Conservation (phyloP, 2,329 filamentous ascomycete species). For the Claviceps spartinae region DNA sequence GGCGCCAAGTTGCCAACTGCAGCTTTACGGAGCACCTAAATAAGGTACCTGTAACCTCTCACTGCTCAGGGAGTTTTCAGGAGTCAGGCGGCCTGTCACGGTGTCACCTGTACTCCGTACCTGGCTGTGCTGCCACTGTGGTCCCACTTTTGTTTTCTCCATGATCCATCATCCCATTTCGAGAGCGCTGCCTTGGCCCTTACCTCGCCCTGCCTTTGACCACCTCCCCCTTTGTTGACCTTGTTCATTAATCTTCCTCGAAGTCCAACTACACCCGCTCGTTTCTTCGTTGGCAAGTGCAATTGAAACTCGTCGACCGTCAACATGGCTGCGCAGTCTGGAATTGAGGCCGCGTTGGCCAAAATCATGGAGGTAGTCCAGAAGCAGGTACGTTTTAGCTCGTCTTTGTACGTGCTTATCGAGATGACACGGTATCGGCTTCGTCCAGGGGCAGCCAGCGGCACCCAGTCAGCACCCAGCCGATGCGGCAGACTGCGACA, state of each 20-base stretch:
- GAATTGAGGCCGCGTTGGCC: conserved; percentile 10
- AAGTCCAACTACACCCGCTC: neutral
- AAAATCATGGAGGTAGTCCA: conserved; percentile 12
- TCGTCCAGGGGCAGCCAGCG: neutral
- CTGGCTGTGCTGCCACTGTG: too few relatives aligned
- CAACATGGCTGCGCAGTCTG: conserved; percentile 7
- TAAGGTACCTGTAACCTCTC: too few relatives aligned
- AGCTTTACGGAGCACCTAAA: too few relatives aligned
- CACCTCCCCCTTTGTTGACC: neutral
- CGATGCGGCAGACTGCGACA: neutral
- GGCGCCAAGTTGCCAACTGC: too few relatives aligned
- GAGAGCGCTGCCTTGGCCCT: too few relatives aligned
- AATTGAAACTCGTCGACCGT: neutral
- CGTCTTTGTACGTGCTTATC: neutral
- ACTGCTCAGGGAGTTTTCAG: too few relatives aligned
- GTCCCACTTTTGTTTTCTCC: conserved; percentile 4
- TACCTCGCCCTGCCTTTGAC: neutral
- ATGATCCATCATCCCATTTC: neutral
- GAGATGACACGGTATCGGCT: conserved; percentile 3
- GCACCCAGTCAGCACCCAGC: neutral
- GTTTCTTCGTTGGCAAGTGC: neutral
- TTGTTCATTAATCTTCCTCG: neutral
- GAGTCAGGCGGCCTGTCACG: too few relatives aligned
- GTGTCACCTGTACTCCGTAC: too few relatives aligned
- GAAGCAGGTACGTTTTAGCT: conserved; percentile 9